Evolutionary conservation across 441 rosid species (phyloP).

Genomic region (Gossypium laxum): DNA sequence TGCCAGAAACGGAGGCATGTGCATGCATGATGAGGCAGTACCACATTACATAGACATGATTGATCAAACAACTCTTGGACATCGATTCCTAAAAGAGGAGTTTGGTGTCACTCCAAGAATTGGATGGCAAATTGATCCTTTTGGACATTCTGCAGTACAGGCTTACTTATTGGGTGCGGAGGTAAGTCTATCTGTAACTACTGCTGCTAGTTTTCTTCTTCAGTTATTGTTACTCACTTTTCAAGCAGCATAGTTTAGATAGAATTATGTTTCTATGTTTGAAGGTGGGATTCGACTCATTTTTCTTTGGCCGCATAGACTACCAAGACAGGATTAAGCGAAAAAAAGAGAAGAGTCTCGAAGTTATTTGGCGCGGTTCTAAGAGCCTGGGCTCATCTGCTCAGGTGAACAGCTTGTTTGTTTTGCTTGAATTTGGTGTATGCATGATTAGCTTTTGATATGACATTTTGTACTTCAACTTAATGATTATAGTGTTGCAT

Average conservation of each 20-base stretch:
- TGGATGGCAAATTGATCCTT: conserved; percentile 99
- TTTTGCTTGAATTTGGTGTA: background rate
- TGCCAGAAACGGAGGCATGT: conserved; percentile 90
- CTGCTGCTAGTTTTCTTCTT: conserved; percentile 8
- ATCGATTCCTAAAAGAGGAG: conserved; percentile 61
- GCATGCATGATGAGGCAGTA: conserved; percentile 98
- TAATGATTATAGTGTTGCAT: background rate
- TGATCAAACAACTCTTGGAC: conserved; percentile 96
- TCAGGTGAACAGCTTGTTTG: conserved; percentile 37
- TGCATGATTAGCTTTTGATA: conserved; percentile 1
- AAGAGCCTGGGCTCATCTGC: conserved; percentile 83
- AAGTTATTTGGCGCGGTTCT: conserved; percentile 92
- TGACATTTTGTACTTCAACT: background rate
- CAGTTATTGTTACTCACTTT: conserved; percentile 10
- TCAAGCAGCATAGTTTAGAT: conserved; percentile 6
- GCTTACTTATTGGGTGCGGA: conserved; percentile 95
- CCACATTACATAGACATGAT: conserved; percentile 96
- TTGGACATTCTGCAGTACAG: conserved; percentile 98
- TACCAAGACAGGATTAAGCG: conserved; percentile 92
- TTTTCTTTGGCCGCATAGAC: conserved; percentile 91
- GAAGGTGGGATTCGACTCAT: conserved; percentile 88
- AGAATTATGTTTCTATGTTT: conserved; percentile 19
- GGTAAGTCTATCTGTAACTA: conserved; percentile 30
- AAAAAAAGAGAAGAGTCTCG: conserved; percentile 77
- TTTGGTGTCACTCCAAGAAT: conserved; percentile 89